These are phyloP conservation scores for Rostrohypoxylon terebratum DNA, from an alignment of 495 filamentous ascomycete genomes.

Conservation along the genomic window DNA sequence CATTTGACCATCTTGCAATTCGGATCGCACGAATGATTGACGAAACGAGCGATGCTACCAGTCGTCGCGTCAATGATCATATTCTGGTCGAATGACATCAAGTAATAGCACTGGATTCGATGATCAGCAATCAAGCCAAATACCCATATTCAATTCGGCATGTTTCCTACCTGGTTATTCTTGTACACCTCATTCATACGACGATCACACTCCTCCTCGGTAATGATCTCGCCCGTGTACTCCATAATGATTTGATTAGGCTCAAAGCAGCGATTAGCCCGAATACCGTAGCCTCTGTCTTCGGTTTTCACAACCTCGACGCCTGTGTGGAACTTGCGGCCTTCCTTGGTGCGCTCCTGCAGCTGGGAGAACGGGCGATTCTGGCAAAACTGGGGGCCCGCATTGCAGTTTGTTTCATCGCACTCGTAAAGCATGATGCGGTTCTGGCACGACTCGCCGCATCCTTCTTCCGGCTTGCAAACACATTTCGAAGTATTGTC, in stretches of 20 bases:
- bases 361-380: conserved; percentile 90
- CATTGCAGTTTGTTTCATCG: conserved; percentile 86
- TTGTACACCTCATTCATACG: conserved; percentile 94
- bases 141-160: not conserved
- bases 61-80: conserved; percentile 98
- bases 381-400: conserved; percentile 75
- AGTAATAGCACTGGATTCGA: conserved; percentile 82
- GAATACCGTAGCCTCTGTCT: conserved; percentile 91
- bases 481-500: conserved; percentile 80
- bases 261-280: conserved; percentile 87
- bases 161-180: conserved; percentile 78
- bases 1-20: conserved; percentile 98
- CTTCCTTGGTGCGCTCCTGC: conserved; percentile 77
- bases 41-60: conserved; percentile 95
- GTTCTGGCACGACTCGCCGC: conserved; percentile 91
- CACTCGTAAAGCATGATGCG: conserved; percentile 98
- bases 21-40: conserved; percentile 97
- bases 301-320: conserved; percentile 93
- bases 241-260: conserved; percentile 97
- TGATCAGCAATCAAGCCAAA: conserved; percentile 38
- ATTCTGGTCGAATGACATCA: conserved; percentile 98
- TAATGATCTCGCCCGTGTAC: conserved; percentile 97
- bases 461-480: conserved; percentile 80
- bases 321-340: conserved; percentile 86
- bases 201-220: conserved; percentile 88